Percentiles rank a stretch among this genome's conserved stretches.
These are phyloP conservation scores for Clitocybe nebularis DNA, from an alignment of 1,284 basidiomycete genomes.

Conservation along the genomic window DNA sequence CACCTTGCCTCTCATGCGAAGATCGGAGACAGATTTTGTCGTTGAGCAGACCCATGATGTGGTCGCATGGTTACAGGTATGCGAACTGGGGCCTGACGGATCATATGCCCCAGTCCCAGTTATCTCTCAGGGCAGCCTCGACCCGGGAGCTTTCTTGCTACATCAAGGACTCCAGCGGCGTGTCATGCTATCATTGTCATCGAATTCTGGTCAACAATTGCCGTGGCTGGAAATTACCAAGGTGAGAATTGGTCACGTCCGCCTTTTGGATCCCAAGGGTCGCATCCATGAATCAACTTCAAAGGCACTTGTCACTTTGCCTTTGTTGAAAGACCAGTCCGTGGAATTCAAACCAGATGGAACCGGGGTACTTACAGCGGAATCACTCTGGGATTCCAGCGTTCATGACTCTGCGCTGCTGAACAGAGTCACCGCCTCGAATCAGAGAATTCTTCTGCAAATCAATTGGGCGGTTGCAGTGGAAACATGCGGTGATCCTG, in stretches of 20 bases:
- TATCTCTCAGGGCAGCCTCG: constrained; percentile 70
- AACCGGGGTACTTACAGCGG: constrained; percentile 64
- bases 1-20: constrained; percentile 71
- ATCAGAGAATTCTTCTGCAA: constrained; percentile 79
- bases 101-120: constrained; percentile 85
- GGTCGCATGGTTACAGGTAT: constrained; percentile 81
- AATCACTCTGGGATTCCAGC: constrained; percentile 91
- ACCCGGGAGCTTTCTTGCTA: constrained; percentile 84
- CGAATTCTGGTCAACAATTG: constrained; percentile 86
- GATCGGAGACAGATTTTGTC: constrained; percentile 91
- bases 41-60: constrained; percentile 87
- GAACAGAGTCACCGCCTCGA: constrained; percentile 78
- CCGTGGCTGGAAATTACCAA: constrained; percentile 81
- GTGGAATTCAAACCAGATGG: constrained; percentile 81
- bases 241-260: constrained; percentile 78
- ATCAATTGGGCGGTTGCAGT: constrained; percentile 77
- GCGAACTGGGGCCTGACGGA: constrained; percentile 83
- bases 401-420: constrained; percentile 85
- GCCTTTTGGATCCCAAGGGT: constrained; percentile 83
- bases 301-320: constrained; percentile 65
- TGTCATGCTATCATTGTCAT: constrained; percentile 72
- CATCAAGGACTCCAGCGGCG: constrained; percentile 93
- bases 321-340: constrained; percentile 67
- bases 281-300: constrained; percentile 73
- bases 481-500: constrained; percentile 80